phyloP scores from a whole-genome alignment of 495 filamentous ascomycete genomes.

The Podospora didyma region DNA sequence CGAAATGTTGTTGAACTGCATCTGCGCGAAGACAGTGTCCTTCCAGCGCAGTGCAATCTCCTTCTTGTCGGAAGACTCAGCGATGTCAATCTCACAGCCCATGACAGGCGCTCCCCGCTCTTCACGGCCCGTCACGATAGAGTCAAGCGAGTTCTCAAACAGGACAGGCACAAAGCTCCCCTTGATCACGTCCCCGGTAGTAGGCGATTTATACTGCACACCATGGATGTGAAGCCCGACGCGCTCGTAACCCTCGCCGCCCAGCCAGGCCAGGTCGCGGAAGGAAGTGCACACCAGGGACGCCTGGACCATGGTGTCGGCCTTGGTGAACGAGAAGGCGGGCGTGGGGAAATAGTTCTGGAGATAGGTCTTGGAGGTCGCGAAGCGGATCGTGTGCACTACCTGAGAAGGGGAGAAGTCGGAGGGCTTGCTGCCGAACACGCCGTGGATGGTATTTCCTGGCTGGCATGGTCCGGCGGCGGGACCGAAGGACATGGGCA shows the following conservation, averaged over 20 bases:
- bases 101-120: slow-evolving; percentile 1
- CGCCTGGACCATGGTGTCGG: neutral
- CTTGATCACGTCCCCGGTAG: slow-evolving; percentile 2
- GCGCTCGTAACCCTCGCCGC: slow-evolving; percentile 5
- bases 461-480: slow-evolving; percentile 2
- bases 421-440: neutral
- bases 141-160: slow-evolving; percentile 6
- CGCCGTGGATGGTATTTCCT: neutral
- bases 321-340: slow-evolving; percentile 1
- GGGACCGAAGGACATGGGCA: slow-evolving; percentile 5
- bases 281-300: neutral
- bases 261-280: slow-evolving; percentile 2
- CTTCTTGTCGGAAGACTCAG: neutral
- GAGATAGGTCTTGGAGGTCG: slow-evolving; percentile 1
- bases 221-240: slow-evolving; percentile 5
- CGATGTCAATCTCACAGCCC: neutral
- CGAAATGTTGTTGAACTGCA: no score
- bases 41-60: no score
- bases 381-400: slow-evolving; percentile 3
- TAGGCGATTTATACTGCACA: neutral
- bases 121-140: neutral
- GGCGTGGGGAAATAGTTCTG: slow-evolving; percentile 5
- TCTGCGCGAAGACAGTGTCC: no score
- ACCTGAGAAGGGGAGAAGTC: neutral
- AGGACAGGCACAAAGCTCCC: slow-evolving; percentile 2